Conservation (phyloP, 192 early-diverging fungal species). For the Backusella luteola region DNA sequence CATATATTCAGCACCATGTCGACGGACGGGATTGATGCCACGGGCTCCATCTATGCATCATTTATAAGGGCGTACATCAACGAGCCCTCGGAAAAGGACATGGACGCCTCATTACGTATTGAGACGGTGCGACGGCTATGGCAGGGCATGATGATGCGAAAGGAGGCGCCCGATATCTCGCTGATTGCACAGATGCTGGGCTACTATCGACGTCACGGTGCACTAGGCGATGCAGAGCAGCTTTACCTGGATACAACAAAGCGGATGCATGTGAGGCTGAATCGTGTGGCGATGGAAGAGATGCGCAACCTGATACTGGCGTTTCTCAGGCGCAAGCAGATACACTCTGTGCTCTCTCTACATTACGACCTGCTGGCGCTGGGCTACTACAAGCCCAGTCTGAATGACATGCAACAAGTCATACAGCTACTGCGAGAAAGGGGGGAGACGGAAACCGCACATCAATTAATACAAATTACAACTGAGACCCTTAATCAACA, state of each 20-base stretch:
- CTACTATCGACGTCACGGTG: neutral
- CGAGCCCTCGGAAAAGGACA: neutral
- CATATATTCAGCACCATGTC: neutral
- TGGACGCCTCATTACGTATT: neutral
- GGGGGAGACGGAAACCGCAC: neutral
- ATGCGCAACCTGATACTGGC: neutral
- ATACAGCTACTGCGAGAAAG: neutral
- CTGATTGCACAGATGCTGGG: neutral
- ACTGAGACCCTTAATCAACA: neutral
- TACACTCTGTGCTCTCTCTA: neutral
- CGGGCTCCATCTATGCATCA: neutral
- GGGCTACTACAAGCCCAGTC: neutral
- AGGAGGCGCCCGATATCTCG: neutral
- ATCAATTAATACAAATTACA: neutral
- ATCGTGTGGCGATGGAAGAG: neutral
- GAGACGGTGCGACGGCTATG: conserved; percentile 8
- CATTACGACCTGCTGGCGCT: neutral
- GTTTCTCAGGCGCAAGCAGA: neutral
- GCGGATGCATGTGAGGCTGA: neutral
- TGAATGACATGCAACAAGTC: neutral
- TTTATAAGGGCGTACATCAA: neutral
- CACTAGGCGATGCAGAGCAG: conserved; percentile 2
- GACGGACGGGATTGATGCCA: neutral
- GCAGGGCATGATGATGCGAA: neutral
- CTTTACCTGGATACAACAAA: conserved; percentile 6